phyloP scores from a whole-genome alignment of 257 asterid species.

The Ligustrum vulgare region DNA sequence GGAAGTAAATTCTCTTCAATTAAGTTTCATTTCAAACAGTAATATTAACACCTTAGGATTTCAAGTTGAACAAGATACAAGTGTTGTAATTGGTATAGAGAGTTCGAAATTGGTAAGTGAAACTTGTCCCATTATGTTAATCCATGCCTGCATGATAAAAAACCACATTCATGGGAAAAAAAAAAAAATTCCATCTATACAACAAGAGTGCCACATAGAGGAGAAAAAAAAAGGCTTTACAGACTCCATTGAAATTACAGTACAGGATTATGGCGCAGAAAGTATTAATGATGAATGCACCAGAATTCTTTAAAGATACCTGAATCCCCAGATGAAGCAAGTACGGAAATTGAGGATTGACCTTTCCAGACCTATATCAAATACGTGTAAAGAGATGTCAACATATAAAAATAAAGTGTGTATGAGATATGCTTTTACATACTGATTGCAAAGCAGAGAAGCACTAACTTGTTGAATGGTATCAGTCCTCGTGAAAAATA shows the following conservation, averaged over 20 bases:
- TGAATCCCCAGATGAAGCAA: conserved; percentile 93
- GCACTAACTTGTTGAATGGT: conserved; percentile 80
- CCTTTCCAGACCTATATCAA: conserved; percentile 63
- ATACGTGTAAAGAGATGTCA: conserved; percentile 2
- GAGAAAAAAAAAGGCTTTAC: not conserved
- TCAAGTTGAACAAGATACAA: not conserved
- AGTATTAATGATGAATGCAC: not conserved
- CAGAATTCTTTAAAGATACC: conserved; percentile 36
- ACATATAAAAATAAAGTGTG: conserved; percentile 6
- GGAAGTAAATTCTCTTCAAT: not conserved
- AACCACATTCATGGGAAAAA: no score
- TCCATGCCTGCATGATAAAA: not conserved
- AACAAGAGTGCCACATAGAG: not conserved
- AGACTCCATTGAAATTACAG: not conserved
- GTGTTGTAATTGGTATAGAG: not conserved
- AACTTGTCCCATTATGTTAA: not conserved
- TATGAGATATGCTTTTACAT: not conserved
- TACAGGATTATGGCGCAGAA: not conserved
- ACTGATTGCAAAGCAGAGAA: conserved; percentile 5
- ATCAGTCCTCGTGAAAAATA: conserved; percentile 84
- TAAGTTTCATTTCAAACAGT: not conserved
- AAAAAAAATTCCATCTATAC: not conserved
- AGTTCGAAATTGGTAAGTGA: not conserved
- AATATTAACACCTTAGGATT: not conserved
- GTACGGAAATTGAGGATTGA: conserved; percentile 77